Base-by-base conservation (phyloP, 1,284 basidiomycete species). In the Irpex rosettiformis region DNA sequence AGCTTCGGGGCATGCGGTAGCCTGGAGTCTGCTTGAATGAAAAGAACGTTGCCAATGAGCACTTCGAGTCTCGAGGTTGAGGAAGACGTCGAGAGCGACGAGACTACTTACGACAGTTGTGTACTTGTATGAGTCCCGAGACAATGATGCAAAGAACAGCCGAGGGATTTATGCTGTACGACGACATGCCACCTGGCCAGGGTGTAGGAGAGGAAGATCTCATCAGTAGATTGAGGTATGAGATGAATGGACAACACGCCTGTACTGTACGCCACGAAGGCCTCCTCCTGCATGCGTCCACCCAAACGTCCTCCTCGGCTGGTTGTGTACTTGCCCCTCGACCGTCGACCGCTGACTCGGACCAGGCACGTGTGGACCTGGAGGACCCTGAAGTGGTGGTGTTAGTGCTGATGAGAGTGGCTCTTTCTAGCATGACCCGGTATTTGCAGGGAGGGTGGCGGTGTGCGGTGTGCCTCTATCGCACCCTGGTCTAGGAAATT, bases 81-180 rank as follows among this genome's bases (percentile, higher is more conserved):
- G n/a, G n/a, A n/a, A n/a, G n/a, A n/a, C n/a, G n/a, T n/a, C n/a
- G n/a, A n/a, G n/a, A n/a, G n/a, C n/a, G n/a, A n/a, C n/a, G n/a
- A n/a, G n/a, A n/a, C 33, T n/a, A 40, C 33, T 25, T 47, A 47
- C 22, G 43, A 47, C 43, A 47, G 22, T 51, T 51, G 48, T 51
- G 48, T 8, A 51, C 48, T 16, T 11, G 7, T 51, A 28, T 51
- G 27, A 51, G 48, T 51, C 48, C 48, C 16, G 48, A 16, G 13
- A 7, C 16, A n/a, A 18, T 13, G 6, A 7, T 7, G 21, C 43
- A 22, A 18, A 47, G 16, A 8, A 51, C 22, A 51, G 48, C 11
- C 48, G 48, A 51, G 48, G 48, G 48, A 51, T 51, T 51, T 51
- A 25, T 51, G 48, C 48, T 51, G 48, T 51, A 51, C n/a, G 48